Evolutionary conservation across 257 asterid genomes (phyloP), one percentile per base, ranked within the genome.

Genomic region (Gentiana macrophylla): DNA sequence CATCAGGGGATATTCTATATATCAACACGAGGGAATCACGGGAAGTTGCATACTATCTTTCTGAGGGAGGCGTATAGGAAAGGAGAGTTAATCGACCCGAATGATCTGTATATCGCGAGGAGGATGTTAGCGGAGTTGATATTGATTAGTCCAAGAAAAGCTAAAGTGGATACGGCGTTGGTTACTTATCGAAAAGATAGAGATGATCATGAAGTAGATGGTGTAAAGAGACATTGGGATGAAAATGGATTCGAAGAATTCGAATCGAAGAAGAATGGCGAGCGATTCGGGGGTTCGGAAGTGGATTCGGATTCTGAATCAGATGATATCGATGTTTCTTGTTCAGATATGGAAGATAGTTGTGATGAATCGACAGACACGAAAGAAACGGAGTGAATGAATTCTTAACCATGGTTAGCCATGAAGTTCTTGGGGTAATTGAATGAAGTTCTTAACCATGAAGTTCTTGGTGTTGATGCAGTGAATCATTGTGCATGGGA

Each of bases 1-100:
- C 90, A 86, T 70, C 97, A 89, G 67, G 97, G 97, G 62, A 83
- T 86, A 52, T 83, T 89, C 67, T 86, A 83, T 69, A 76, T 89
- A 32, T 89, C 93, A 24, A 86, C 95, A 0, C 69, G 93, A 72
- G 97, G 94, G 50, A 86, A 83, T 70, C 79, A 72, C 3, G 95
- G 97, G 64, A 89, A 77, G 78, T 44, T 89, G 80, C 95, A 89
- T 46, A 86, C 94, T 0, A 92, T 89, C 50, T 89, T 89, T 62
- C 79, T 89, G 61, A 82, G 95, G 78, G 97, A 89, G 76, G 92
- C 84, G 3, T 83, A 86, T 74, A 79, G 49, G 83, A 89, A 83
- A 65, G 97, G 97, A 37, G 94, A 89, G 53, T 59, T 89, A 72
- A 63, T 83, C 63, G 86, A 81, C 56, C 84, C 86, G 0, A 89